Evolutionary conservation across 768 basidiomycete genomes (phyloP), one percentile per base, ranked within the genome.

Genomic region (Asterophora lycoperdoides): DNA sequence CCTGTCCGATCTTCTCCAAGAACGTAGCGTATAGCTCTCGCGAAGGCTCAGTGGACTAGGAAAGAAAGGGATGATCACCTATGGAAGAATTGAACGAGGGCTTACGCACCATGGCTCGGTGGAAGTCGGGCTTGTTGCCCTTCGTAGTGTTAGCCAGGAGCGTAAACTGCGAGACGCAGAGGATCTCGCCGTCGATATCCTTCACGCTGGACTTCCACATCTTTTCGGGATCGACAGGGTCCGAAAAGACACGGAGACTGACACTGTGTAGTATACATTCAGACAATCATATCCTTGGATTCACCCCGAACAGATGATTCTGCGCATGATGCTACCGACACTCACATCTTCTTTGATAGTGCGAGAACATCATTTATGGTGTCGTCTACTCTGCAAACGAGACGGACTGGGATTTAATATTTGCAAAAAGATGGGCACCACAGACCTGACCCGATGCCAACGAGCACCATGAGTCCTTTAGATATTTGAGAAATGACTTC

Each of bases 141-240:
- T 96, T 96, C 44, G 76, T 73, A 14, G 91, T 92, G 51, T 86
- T 86, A 18, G 93, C 89, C 61, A 94, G 66, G 20, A 99, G 75
- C 1, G 94, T 93, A 64, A 96, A 95, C 58, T 98, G 95, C 1
- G 93, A 93, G 13, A 94, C 92, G 58, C 94, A 97, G 4, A 98
- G 79, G 10, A 99, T 78, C 44, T 95, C 93, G 37, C 93, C 94
- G 18, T 80, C 79, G 18, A 96, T 79, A 55, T 97, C 94, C 66
- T 83, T 88, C 41, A 98, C 86, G 60, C 72, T 90, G 17, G 76
- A 68, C 67, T 89, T 94, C 95, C 95, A 98, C 79, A 86, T 84
- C 48, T 77, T 73, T 5, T 74, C 76, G 1, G 74, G 63, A 60
- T 73, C 74, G 13, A 58, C 60, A 8, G 71, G 70, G 60, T 86